phyloP scores from a whole-genome alignment of 2,329 filamentous ascomycete species.

The Chaetomiaceae sp. region DNA sequence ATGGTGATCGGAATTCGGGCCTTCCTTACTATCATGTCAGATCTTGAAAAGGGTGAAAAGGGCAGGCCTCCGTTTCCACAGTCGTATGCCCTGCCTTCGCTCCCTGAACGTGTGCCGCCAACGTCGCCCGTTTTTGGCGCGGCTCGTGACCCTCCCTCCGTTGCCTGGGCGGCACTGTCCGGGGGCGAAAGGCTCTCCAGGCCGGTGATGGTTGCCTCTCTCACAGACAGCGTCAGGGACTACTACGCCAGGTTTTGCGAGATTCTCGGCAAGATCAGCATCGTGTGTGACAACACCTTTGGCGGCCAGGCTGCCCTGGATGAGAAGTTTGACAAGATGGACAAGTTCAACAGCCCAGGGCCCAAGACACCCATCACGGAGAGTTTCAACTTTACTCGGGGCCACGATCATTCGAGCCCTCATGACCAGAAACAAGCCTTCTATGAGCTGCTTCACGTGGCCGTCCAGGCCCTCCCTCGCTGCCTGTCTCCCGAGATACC shows the following conservation, averaged over 20 bases:
- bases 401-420: slow-evolving; percentile 68
- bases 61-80: slow-evolving; percentile 79
- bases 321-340: slow-evolving; percentile 98
- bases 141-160: slow-evolving; percentile 27
- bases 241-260: slow-evolving; percentile 91
- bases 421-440: slow-evolving; percentile 88
- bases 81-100: slow-evolving; percentile 43
- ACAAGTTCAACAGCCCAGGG: slow-evolving; percentile 81
- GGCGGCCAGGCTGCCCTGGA: slow-evolving; percentile 92
- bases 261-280: slow-evolving; percentile 90
- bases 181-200: slow-evolving; percentile 63
- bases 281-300: slow-evolving; percentile 95
- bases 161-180: slow-evolving; percentile 27
- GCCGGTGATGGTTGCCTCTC: slow-evolving; percentile 54
- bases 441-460: slow-evolving; percentile 91
- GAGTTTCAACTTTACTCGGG: slow-evolving; percentile 82
- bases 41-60: slow-evolving; percentile 78
- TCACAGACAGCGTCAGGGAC: slow-evolving; percentile 74
- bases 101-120: slow-evolving; percentile 42
- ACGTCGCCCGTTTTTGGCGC: slow-evolving; percentile 48
- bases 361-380: slow-evolving; percentile 95
- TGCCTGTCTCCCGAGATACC: slow-evolving; percentile 87
- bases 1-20: slow-evolving; percentile 97
- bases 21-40: slow-evolving; percentile 87
- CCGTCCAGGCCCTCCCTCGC: slow-evolving; percentile 90